These are phyloP conservation scores for Cystobasidium ongulense DNA, from an alignment of 768 basidiomycete species.

Conservation along the genomic window DNA sequence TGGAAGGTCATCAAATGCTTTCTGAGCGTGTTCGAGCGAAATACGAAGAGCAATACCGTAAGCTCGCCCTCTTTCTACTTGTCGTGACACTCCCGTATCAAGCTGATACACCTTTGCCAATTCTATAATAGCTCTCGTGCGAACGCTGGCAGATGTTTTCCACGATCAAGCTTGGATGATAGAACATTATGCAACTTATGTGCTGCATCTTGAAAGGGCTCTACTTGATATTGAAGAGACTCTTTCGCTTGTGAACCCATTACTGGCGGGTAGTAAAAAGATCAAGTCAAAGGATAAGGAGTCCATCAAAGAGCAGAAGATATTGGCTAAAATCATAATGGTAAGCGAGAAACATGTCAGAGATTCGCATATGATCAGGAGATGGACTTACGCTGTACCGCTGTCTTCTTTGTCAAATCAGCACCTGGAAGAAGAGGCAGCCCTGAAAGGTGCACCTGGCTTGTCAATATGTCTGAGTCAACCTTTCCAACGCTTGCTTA, in stretches of 20 bases:
- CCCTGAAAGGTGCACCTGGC: constrained; percentile 83
- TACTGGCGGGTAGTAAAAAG: background rate
- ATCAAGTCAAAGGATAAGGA: constrained; percentile 52
- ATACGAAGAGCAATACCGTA: constrained; percentile 79
- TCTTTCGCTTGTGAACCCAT: constrained; percentile 31
- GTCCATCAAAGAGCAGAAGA: constrained; percentile 70
- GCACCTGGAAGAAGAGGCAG: constrained; percentile 68
- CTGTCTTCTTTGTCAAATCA: constrained; percentile 9
- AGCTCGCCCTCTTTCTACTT: background rate
- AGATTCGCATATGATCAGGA: background rate
- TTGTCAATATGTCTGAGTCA: constrained; percentile 91
- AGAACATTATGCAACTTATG: constrained; percentile 84
- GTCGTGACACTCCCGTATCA: background rate
- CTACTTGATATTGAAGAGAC: constrained; percentile 77
- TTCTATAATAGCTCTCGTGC: constrained; percentile 29
- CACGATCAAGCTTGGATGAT: constrained; percentile 55
- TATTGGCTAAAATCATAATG: constrained; percentile 70
- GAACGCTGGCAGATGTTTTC: constrained; percentile 39
- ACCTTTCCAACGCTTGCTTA: constrained; percentile 90
- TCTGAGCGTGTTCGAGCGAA: constrained; percentile 76
- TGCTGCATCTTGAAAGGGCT: constrained; percentile 85
- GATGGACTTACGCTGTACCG: constrained; percentile 49
- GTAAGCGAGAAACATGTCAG: constrained; percentile 34
- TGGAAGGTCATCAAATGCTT: constrained; percentile 79
- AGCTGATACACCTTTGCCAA: background rate